phyloP scores from a whole-genome alignment of 2,329 filamentous ascomycete genomes.

The Cladosporium sp. region DNA sequence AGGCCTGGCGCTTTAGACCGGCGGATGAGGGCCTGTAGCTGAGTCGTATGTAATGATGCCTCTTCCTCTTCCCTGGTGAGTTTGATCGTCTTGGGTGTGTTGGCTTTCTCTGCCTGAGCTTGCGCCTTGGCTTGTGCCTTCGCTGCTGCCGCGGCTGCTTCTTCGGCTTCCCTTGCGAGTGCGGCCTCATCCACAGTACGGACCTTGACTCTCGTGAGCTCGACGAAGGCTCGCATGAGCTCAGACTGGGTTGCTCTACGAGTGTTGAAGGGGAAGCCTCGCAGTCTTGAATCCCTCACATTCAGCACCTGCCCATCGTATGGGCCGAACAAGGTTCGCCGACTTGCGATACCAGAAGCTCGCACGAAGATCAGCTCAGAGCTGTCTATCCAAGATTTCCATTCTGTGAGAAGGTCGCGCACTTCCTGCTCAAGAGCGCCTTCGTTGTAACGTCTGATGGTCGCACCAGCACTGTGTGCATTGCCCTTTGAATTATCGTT shows the following conservation, averaged over 20 bases:
- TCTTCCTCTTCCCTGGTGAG: slow-evolving; percentile 79
- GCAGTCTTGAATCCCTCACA: slow-evolving; percentile 71
- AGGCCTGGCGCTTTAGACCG: slow-evolving; percentile 86
- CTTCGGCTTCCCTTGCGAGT: slow-evolving; percentile 45
- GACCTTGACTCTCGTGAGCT: slow-evolving; percentile 86
- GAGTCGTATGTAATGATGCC: slow-evolving; percentile 76
- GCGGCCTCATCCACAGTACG: slow-evolving; percentile 68
- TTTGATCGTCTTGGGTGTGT: slow-evolving; percentile 57
- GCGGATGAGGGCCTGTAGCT: slow-evolving; percentile 81
- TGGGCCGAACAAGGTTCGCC: slow-evolving; percentile 81
- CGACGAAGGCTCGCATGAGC: slow-evolving; percentile 89
- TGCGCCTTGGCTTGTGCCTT: slow-evolving; percentile 35
- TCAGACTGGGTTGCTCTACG: slow-evolving; percentile 88
- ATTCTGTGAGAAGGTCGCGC: slow-evolving; percentile 71
- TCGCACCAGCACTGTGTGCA: slow-evolving; percentile 89
- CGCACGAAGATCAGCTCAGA: slow-evolving; percentile 84
- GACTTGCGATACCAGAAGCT: slow-evolving; percentile 81
- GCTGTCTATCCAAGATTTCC: slow-evolving; percentile 80
- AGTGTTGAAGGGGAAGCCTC: slow-evolving; percentile 91
- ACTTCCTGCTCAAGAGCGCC: slow-evolving; percentile 86
- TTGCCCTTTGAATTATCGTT: slow-evolving; percentile 92
- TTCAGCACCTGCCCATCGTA: slow-evolving; percentile 84
- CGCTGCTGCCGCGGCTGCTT: slow-evolving; percentile 40
- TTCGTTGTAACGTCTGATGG: slow-evolving; percentile 89
- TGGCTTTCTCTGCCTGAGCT: slow-evolving; percentile 38